These are phyloP conservation scores for Aspergillus fijiensis DNA, from an alignment of 2,329 filamentous ascomycete species.

Conservation along the genomic window DNA sequence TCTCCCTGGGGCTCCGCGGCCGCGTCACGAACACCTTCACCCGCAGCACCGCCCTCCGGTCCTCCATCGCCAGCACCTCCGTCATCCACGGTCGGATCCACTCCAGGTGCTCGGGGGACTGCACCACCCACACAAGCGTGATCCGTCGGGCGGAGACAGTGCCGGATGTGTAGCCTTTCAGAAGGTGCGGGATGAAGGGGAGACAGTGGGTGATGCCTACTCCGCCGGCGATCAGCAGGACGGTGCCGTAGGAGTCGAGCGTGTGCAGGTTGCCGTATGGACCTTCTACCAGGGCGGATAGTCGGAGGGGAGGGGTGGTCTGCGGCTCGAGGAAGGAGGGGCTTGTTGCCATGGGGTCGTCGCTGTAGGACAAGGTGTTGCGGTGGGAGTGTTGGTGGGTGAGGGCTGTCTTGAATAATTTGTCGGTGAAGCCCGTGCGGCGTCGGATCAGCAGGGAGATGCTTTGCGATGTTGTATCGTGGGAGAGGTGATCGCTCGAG, in stretches of 20 bases:
- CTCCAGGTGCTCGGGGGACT: conserved; percentile 80
- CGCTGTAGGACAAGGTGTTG: not conserved
- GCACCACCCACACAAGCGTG: conserved; percentile 86
- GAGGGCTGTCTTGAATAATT: conserved; percentile 68
- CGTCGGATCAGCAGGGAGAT: conserved; percentile 83
- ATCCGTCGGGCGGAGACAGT: conserved; percentile 77
- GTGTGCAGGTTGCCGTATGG: conserved; percentile 81
- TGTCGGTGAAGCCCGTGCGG: conserved; percentile 81
- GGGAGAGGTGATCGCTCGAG: conserved; percentile 14
- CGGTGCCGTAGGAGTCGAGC: conserved; percentile 87
- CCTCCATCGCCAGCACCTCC: conserved; percentile 72
- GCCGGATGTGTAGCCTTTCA: conserved; percentile 64
- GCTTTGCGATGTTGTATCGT: conserved; percentile 44
- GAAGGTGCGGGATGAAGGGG: conserved; percentile 75
- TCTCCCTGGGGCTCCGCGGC: conserved; percentile 76
- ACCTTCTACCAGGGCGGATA: conserved; percentile 73
- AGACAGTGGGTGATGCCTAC: conserved; percentile 95
- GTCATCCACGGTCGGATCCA: conserved; percentile 88
- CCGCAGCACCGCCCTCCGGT: conserved; percentile 76
- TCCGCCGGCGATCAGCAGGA: conserved; percentile 83
- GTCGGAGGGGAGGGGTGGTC: not conserved
- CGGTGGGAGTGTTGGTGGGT: not conserved
- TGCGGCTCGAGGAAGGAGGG: not conserved
- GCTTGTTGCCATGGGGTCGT: not conserved
- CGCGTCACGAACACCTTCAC: conserved; percentile 89